Percentiles rank a stretch among this genome's conserved stretches.
Conservation (phyloP, 2,329 filamentous ascomycete genomes). For the Davidsoniella virescens region DNA sequence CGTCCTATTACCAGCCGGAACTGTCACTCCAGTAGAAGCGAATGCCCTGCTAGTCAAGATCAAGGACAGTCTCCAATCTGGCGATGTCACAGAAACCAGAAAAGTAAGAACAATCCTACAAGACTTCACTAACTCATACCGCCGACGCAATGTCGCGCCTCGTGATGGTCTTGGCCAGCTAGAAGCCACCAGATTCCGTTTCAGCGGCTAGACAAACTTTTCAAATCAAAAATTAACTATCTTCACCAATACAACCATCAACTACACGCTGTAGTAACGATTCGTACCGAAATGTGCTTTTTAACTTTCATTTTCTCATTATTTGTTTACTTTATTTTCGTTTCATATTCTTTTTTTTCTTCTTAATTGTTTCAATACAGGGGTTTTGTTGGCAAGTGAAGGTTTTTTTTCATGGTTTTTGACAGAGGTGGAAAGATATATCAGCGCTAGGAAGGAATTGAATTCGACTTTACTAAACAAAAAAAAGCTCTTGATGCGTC, state of each 20-base stretch:
- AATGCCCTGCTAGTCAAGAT: slow-evolving; percentile 69
- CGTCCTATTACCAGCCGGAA: slow-evolving; percentile 65
- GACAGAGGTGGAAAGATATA: neutral
- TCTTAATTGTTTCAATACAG: neutral
- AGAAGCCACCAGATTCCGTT: slow-evolving; percentile 77
- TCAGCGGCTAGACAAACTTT: slow-evolving; percentile 26
- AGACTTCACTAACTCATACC: slow-evolving; percentile 92
- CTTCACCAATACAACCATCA: too few species aligned
- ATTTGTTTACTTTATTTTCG: neutral
- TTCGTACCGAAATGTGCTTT: neutral
- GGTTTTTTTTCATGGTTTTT: neutral
- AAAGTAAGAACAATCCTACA: slow-evolving; percentile 76
- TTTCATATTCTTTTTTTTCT: neutral
- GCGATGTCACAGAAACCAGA: slow-evolving; percentile 43
- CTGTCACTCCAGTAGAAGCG: slow-evolving; percentile 63
- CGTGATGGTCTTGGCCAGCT: slow-evolving; percentile 76
- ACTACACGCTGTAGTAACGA: too few species aligned
- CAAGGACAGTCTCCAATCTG: slow-evolving; percentile 54
- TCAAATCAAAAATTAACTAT: too few species aligned
- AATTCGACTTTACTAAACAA: too few species aligned
- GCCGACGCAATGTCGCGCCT: slow-evolving; percentile 87
- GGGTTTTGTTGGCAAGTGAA: neutral
- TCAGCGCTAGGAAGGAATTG: too few species aligned
- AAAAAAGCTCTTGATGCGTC: too few species aligned
- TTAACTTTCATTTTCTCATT: slow-evolving; percentile 1